phyloP scores from a whole-genome alignment of 768 basidiomycete species.

The Tylopilus sp. region DNA sequence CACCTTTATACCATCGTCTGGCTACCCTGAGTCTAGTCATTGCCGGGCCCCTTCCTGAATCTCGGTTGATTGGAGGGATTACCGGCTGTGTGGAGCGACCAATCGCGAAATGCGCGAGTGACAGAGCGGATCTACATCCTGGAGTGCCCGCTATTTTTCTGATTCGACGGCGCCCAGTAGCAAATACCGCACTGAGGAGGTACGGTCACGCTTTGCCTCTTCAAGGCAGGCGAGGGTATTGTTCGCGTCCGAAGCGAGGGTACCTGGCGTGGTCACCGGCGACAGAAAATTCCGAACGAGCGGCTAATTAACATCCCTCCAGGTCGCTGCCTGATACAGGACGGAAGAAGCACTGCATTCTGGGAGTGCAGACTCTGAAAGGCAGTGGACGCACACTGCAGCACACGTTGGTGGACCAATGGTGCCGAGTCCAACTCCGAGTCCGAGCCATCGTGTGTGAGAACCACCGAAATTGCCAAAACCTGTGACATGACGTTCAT shows the following conservation, averaged over 20 bases:
- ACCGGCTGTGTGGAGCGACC: conserved; percentile 3
- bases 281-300: background rate
- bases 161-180: conserved; percentile 3
- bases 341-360: background rate
- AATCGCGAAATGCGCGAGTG: conserved; percentile 20
- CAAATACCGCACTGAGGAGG: background rate
- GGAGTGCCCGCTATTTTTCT: conserved; percentile 13
- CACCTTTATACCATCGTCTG: conserved; percentile 16
- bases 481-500: background rate
- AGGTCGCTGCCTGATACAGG: background rate
- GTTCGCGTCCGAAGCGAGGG: background rate
- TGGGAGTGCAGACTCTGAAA: background rate
- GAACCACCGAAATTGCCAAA: no score
- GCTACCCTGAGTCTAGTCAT: background rate
- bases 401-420: background rate
- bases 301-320: background rate
- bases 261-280: conserved; percentile 3
- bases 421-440: no score
- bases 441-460: background rate
- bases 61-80: background rate
- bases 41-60: background rate
- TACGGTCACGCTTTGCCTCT: background rate
- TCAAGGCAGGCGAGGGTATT: background rate
- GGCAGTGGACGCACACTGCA: background rate
- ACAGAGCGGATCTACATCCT: background rate